phyloP scores from a whole-genome alignment of 805 yeast genomes.

The Candida golubevii region DNA sequence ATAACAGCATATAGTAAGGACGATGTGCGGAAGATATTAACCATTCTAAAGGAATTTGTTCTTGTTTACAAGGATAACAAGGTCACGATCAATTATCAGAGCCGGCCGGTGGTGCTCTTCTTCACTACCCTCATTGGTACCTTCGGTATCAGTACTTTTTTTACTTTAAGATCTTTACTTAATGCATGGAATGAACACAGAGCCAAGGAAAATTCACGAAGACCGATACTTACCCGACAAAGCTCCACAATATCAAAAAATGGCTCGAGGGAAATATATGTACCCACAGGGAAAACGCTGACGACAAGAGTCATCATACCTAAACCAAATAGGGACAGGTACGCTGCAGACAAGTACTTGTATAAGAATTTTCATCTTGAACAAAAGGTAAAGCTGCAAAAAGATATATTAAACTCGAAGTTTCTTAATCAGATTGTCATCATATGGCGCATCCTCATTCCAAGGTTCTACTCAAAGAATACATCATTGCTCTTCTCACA shows the following conservation, averaged over 20 bases:
- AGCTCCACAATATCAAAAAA: conserved; percentile 40
- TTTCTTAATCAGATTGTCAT: conserved; percentile 71
- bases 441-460: conserved; percentile 79
- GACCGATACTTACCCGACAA: conserved; percentile 39
- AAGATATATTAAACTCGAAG: conserved; percentile 47
- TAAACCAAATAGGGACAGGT: conserved; percentile 44
- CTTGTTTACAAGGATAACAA: conserved; percentile 32
- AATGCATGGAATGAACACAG: conserved; percentile 29
- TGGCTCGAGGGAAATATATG: conserved; percentile 44
- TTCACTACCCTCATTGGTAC: conserved; percentile 38
- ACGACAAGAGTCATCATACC: conserved; percentile 43
- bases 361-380: conserved; percentile 44
- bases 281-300: conserved; percentile 41
- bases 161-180: conserved; percentile 27
- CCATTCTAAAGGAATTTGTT: conserved; percentile 34
- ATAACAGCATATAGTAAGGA: conserved; percentile 29
- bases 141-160: conserved; percentile 36
- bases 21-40: conserved; percentile 31
- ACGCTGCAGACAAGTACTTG: conserved; percentile 52
- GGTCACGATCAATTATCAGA: conserved; percentile 37
- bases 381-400: conserved; percentile 27
- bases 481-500: conserved; percentile 64
- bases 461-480: conserved; percentile 64
- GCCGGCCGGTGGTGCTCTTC: conserved; percentile 40
- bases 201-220: conserved; percentile 20